phyloP scores from a whole-genome alignment of 164 flowering plant species.

The Vitis rupestris region DNA sequence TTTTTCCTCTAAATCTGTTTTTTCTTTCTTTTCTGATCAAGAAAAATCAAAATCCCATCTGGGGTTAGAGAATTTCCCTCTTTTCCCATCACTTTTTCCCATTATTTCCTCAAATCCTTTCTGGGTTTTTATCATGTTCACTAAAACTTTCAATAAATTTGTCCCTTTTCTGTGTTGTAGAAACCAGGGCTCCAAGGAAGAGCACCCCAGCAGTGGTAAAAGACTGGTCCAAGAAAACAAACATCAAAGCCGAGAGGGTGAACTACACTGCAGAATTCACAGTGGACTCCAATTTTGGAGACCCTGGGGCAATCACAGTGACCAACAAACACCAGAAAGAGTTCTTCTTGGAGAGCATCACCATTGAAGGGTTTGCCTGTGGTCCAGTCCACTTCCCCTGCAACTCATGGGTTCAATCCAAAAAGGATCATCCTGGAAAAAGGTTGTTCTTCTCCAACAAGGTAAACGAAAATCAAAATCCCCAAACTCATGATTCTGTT shows the following conservation, averaged over 20 bases:
- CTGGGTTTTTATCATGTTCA: background rate
- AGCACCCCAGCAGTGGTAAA: conserved; percentile 61
- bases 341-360: conserved; percentile 77
- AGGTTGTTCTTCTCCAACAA: conserved; percentile 78
- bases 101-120: background rate
- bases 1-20: background rate
- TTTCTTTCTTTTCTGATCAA: background rate
- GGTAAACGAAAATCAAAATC: conserved; percentile 35
- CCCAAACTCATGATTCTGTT: too few species aligned
- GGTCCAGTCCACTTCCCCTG: conserved; percentile 86
- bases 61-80: too few species aligned
- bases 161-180: conserved; percentile 26
- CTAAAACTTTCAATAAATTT: background rate
- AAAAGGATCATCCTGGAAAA: conserved; percentile 64
- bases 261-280: conserved; percentile 72
- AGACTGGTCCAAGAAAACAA: conserved; percentile 85
- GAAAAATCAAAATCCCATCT: too few species aligned
- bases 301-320: conserved; percentile 80
- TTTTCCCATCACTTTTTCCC: too few species aligned
- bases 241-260: conserved; percentile 61
- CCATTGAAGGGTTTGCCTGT: conserved; percentile 74
- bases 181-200: conserved; percentile 57
- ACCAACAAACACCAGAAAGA: conserved; percentile 82
- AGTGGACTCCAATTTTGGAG: conserved; percentile 73
- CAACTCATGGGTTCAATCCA: conserved; percentile 93